Base-by-base conservation (phyloP, 2,329 filamentous ascomycete species). In the Pseudocercospora crystallina region DNA sequence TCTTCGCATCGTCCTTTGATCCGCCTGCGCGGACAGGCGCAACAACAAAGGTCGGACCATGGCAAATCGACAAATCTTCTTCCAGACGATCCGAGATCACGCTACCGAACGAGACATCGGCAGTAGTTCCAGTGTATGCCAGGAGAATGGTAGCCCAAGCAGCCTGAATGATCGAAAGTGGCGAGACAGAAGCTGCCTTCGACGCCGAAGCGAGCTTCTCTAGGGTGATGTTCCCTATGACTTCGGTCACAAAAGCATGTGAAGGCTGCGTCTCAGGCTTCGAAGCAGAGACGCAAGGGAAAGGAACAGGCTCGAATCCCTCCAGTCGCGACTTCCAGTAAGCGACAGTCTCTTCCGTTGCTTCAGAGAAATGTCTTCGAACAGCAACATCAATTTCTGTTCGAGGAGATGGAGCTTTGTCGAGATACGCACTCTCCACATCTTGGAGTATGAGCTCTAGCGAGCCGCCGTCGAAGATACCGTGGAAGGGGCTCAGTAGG, bases 11-110 rank as follows among this genome's bases (percentile, higher is more conserved):
- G 26, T 36, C 29, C 20, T 38, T 29, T 2, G 72, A 72, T 5
- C 69, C 15, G 53, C 9, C 39, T 11, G 35, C 26, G 20, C 39
- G 39, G 14, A 36, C 47, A 32, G 48, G 71, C 62, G 40, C 57
- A 58, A 43, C 51, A 33, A 43, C 40, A 14, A 53, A 75, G 43
- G 10, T 69, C 54, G 17, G 64, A 48, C 10, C 76, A 55, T 5
- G 54, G 50, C 13, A 68, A 43, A 2, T 72, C 57, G 1, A 65
- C 56, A 29, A 67, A 57, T n/a, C 67, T 52, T 15, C 76, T 59
- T 36, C 82, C 72, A 33, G 68, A 49, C 90, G 79, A 1, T 90
- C 89, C 5, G 90, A 94, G 7, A 86, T 86, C 2, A 95, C 87
- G 2, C 83, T 85, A 0, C 90, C 90, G 34, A 95, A 79, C 0